Conservation (phyloP, 768 basidiomycete genomes). For the Cystoderma amianthinum region DNA sequence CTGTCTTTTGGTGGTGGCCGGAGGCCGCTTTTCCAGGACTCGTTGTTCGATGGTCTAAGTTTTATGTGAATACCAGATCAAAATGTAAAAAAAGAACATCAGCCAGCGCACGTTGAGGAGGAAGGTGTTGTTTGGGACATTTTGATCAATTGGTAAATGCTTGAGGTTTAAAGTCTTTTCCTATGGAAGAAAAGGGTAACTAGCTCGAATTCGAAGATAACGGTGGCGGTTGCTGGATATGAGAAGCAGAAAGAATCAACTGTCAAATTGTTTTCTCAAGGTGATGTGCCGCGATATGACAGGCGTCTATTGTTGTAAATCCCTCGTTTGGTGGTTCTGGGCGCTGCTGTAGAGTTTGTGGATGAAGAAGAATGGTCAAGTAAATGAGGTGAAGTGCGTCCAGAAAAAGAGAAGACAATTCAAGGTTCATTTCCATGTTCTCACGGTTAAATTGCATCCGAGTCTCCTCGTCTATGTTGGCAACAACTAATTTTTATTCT, state of each 20-base stretch:
- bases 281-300: slow-evolving; percentile 2
- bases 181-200: neutral
- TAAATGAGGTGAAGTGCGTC: neutral
- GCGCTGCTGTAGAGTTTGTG: neutral
- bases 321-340: neutral
- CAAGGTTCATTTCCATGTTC: slow-evolving; percentile 1
- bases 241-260: neutral
- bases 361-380: neutral
- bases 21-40: slow-evolving; percentile 71
- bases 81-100: neutral
- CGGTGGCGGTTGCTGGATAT: too few species aligned
- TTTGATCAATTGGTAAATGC: slow-evolving; percentile 1
- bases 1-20: slow-evolving; percentile 85
- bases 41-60: slow-evolving; percentile 26
- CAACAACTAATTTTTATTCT: too few species aligned
- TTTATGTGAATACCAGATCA: neutral
- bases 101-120: slow-evolving; percentile 20
- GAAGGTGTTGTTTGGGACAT: slow-evolving; percentile 25
- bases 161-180: neutral
- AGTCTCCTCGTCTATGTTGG: too few species aligned
- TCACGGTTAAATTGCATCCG: too few species aligned
- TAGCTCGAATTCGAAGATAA: too few species aligned
- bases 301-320: neutral
- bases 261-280: neutral
- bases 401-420: slow-evolving; percentile 1